Base-by-base conservation (phyloP, 306 rosid species). In the Prunus davidiana region DNA sequence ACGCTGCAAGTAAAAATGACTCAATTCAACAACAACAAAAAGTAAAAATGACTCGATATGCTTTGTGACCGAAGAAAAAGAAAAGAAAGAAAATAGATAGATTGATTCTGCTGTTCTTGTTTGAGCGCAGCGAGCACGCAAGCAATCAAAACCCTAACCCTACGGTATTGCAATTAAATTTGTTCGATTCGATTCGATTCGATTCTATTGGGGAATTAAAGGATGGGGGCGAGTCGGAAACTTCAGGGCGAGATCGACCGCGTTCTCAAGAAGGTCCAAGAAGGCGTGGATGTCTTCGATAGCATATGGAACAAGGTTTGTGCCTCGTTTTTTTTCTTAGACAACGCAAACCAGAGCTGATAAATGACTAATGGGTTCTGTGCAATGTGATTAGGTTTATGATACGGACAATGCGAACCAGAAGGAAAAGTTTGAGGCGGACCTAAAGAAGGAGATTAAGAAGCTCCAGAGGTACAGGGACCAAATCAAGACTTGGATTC, bases 231-330 rank as follows among this genome's bases (percentile, higher is more conserved):
- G 64, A 95, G 98, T 83, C 92, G 98, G 73, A 95, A 95, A 83
- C 98, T 95, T 68, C 98, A 95, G 87, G 98, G 98, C 8, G 98
- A 95, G 87, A 95, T 95, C 46, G 98, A 95, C 89, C 93, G 98
- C 4, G 98, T 95, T 85, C 93, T 95, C 15, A 95, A 92, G 90
- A 95, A 92, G 91, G 98, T 92, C 12, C 98, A 95, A 41, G 98
- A 95, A 88, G 97, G 98, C 55, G 97, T 95, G 9, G 98, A 95
- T 64, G 96, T 95, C 72, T 95, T 95, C 82, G 98, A 90, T 71
- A 89, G 95, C 77, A 95, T 95, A 70, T 92, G 98, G 98, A 95
- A 92, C 79, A 95, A 95, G 98, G 98, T 94, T 52, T 71, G 43
- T 45, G 27, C 2, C 62, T 73, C 15, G 64, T 45, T 46, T 80